These are phyloP conservation scores for Penicillium griseofulvum DNA, from an alignment of 2,329 filamentous ascomycete genomes.

Conservation along the genomic window DNA sequence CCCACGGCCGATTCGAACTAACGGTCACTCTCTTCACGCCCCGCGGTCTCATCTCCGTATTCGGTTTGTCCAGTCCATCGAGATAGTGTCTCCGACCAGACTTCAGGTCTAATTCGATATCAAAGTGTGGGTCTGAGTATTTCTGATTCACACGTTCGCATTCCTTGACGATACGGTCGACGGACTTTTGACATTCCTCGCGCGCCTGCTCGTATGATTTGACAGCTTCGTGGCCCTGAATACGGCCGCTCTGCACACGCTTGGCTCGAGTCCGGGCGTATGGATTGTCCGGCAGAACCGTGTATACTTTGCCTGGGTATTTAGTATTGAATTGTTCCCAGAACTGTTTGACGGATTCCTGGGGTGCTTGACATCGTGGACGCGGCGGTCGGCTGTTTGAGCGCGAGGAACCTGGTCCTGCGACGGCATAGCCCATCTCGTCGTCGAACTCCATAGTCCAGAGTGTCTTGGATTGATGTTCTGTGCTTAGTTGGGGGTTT, in stretches of 20 bases:
- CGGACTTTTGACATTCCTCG: slow-evolving; percentile 63
- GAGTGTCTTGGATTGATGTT: not conserved
- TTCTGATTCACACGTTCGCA: slow-evolving; percentile 79
- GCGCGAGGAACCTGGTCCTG: slow-evolving; percentile 30
- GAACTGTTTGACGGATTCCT: slow-evolving; percentile 68
- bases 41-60: slow-evolving; percentile 56
- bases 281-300: slow-evolving; percentile 66
- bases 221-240: slow-evolving; percentile 57
- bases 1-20: not conserved
- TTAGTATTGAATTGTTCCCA: slow-evolving; percentile 71
- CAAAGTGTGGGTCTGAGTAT: slow-evolving; percentile 83
- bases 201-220: slow-evolving; percentile 72
- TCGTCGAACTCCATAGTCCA: slow-evolving; percentile 31
- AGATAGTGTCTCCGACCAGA: slow-evolving; percentile 53
- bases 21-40: slow-evolving; percentile 69
- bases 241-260: slow-evolving; percentile 53
- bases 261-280: slow-evolving; percentile 62
- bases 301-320: slow-evolving; percentile 69
- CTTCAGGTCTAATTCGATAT: slow-evolving; percentile 75
- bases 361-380: slow-evolving; percentile 58
- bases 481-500: not conserved
- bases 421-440: slow-evolving; percentile 25
- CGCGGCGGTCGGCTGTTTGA: slow-evolving; percentile 35
- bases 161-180: slow-evolving; percentile 57
- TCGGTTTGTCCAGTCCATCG: slow-evolving; percentile 43